These are phyloP conservation scores for Prunus salicina DNA, from an alignment of 306 rosid species.

Conservation along the genomic window DNA sequence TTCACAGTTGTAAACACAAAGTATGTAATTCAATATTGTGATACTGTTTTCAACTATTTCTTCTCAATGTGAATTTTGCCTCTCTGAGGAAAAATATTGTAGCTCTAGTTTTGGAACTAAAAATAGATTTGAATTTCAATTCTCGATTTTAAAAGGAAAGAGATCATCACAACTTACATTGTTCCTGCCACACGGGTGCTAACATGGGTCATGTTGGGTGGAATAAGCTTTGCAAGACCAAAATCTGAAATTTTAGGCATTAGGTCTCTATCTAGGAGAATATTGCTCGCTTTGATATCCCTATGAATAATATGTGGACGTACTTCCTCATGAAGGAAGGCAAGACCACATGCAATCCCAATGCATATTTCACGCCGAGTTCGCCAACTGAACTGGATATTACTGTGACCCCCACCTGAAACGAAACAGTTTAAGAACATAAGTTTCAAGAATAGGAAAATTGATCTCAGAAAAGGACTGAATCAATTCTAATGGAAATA, in stretches of 20 bases:
- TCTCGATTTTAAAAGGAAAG: slow-evolving; percentile 1
- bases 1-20: neutral
- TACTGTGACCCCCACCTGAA: slow-evolving; percentile 57
- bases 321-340: slow-evolving; percentile 88
- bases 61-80: neutral
- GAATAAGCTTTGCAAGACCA: slow-evolving; percentile 93
- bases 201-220: slow-evolving; percentile 77
- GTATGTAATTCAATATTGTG: neutral
- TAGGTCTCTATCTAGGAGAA: slow-evolving; percentile 74
- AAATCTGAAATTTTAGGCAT: slow-evolving; percentile 89
- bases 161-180: slow-evolving; percentile 47
- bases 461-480: neutral
- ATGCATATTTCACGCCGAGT: slow-evolving; percentile 54
- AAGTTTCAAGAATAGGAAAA: slow-evolving; percentile 1
- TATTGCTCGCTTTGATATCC: slow-evolving; percentile 97
- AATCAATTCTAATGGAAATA: neutral
- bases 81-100: neutral
- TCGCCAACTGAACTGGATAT: slow-evolving; percentile 60
- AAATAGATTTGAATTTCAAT: slow-evolving; percentile 15
- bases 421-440: slow-evolving; percentile 23
- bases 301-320: slow-evolving; percentile 85
- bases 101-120: neutral
- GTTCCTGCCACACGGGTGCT: slow-evolving; percentile 99
- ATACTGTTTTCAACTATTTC: neutral
- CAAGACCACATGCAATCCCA: slow-evolving; percentile 81